These are phyloP conservation scores for Dentipellis fragilis DNA, from an alignment of 768 basidiomycete genomes.

Conservation along the genomic window DNA sequence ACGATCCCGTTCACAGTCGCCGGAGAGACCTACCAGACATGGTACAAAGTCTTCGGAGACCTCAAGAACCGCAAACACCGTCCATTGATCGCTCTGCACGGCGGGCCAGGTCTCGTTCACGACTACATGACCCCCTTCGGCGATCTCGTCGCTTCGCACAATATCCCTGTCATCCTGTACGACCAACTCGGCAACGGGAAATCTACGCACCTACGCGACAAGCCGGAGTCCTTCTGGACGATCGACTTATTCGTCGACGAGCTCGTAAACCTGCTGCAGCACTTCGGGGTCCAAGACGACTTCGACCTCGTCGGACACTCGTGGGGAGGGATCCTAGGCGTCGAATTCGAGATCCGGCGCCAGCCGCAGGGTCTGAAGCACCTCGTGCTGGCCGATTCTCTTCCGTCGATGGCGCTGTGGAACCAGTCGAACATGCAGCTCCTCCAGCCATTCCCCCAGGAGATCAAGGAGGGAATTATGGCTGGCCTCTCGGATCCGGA, in stretches of 20 bases:
- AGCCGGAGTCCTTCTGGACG: slow-evolving; percentile 27
- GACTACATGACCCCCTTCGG: slow-evolving; percentile 18
- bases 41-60: slow-evolving; percentile 27
- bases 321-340: slow-evolving; percentile 43
- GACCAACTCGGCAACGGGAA: slow-evolving; percentile 39
- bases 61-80: slow-evolving; percentile 16
- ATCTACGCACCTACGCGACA: slow-evolving; percentile 33
- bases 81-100: slow-evolving; percentile 16
- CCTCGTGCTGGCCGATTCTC: slow-evolving; percentile 29
- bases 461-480: neutral
- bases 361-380: slow-evolving; percentile 33
- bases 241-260: slow-evolving; percentile 36
- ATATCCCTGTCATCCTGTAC: slow-evolving; percentile 22
- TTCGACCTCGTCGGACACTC: slow-evolving; percentile 44
- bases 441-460: neutral
- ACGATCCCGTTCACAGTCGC: neutral
- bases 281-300: slow-evolving; percentile 26
- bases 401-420: slow-evolving; percentile 24
- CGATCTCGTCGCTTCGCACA: slow-evolving; percentile 13
- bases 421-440: neutral
- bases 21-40: slow-evolving; percentile 1
- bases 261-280: slow-evolving; percentile 15
- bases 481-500: neutral
- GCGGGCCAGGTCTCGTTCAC: slow-evolving; percentile 12
- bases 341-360: slow-evolving; percentile 26